Evolutionary conservation across 2,329 filamentous ascomycete species (phyloP), one percentile per base, ranked within the genome.

Genomic region (Epichloe typhina): DNA sequence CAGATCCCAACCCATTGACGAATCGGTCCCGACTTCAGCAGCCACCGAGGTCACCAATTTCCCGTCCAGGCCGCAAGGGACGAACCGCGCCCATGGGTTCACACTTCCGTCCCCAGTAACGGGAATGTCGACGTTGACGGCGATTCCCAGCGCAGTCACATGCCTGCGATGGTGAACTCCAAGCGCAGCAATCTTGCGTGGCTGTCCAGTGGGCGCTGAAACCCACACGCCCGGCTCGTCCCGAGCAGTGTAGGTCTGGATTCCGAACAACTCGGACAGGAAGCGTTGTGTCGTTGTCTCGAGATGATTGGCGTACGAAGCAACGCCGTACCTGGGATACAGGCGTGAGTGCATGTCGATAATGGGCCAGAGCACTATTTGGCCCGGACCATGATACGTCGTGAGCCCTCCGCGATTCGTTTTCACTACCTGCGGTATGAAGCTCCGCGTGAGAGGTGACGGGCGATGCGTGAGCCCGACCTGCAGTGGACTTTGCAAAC

Each of bases 331-430:
- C 44, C 62, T 71, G 0, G 70, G 69, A 56, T 88, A 77, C 11
- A 66, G 56, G 0, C 66, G 61, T 6, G 77, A 74, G 50, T 79
- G 80, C 51, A 97, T 75, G 65, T 95, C 88, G n/a, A 95, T 65
- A 47, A 96, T 80, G 3, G 91, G 88, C 72, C 95, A 98, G n/a
- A 90, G 80, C 37, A 96, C 86, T 46, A 95, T 70, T 65, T 98
- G 93, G 0, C 91, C 91, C 0, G 91, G 93, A 0, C 91, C 93
- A 64, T 98, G 93, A 70, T 95, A 97, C 3, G 93, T 97, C 0
- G 88, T 90, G 57, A 95, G 82, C 0, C 93, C 93, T 54, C 93
- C 93, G 50, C 93, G 82, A n/a, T 82, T 77, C 13, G 87, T 84
- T 59, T 82, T 75, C 42, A 79, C 67, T 58, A 93, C 80, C n/a